Percentiles rank a stretch among this genome's conserved stretches.
These are phyloP conservation scores for Xylariaceae sp. DNA, from an alignment of 2,329 filamentous ascomycete genomes.

Conservation along the genomic window DNA sequence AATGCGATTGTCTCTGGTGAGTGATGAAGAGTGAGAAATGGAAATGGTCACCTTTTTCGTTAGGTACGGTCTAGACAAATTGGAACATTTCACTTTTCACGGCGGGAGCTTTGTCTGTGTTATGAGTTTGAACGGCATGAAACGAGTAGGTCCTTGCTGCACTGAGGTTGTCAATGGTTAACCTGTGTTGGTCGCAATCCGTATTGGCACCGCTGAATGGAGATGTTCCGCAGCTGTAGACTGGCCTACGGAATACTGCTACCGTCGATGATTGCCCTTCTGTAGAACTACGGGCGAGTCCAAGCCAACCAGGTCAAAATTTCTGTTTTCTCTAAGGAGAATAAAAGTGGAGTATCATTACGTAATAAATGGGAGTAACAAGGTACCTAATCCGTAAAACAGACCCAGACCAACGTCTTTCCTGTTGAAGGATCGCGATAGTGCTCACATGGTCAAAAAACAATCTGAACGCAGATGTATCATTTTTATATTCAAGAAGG, in stretches of 20 bases:
- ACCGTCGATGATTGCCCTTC: background rate
- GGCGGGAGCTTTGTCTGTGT: background rate
- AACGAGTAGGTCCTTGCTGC: background rate
- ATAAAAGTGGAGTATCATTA: background rate
- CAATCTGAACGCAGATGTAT: too few relatives aligned
- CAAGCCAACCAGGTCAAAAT: too few relatives aligned
- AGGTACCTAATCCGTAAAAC: too few relatives aligned
- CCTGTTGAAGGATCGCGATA: too few relatives aligned
- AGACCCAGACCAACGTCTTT: too few relatives aligned
- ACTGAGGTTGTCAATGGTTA: background rate
- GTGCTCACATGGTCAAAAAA: too few relatives aligned
- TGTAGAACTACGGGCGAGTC: too few relatives aligned
- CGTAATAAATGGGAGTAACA: too few relatives aligned
- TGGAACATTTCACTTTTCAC: slow-evolving; percentile 1
- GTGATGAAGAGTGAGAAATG: background rate
- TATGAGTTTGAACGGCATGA: background rate
- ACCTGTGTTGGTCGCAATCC: background rate
- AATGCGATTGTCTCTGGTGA: too few relatives aligned
- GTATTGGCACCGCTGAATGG: background rate
- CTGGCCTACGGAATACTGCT: background rate
- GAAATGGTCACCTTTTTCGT: too few relatives aligned
- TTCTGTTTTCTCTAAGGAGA: too few relatives aligned
- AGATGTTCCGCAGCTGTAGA: background rate
- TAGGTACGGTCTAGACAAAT: background rate
- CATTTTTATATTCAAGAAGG: too few relatives aligned